Conservation (phyloP, 2,329 filamentous ascomycete species). For the Colletotrichum sp. region DNA sequence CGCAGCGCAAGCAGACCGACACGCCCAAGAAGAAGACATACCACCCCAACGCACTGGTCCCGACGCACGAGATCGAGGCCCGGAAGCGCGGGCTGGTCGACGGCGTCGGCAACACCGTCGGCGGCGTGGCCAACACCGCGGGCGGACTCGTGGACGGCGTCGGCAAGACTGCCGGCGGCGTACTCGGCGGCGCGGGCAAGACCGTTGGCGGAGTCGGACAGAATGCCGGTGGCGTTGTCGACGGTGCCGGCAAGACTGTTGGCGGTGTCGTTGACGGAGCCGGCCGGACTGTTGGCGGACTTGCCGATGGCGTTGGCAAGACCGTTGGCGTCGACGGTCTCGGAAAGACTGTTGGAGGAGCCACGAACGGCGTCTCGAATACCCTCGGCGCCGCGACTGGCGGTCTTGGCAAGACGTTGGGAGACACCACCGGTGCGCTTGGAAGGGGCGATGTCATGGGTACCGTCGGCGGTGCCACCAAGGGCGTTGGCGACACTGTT, state of each 20-base stretch:
- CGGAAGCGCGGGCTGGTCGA: background rate
- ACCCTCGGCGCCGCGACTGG: slow-evolving; percentile 9
- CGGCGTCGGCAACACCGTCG: background rate
- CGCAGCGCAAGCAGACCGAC: background rate
- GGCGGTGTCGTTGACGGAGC: background rate
- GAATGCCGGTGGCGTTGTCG: background rate
- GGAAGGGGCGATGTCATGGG: slow-evolving; percentile 6
- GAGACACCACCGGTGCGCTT: slow-evolving; percentile 10
- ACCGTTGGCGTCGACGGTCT: background rate
- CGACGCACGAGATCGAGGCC: slow-evolving; percentile 9
- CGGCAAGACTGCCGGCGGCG: background rate
- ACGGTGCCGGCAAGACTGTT: background rate
- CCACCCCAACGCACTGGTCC: background rate
- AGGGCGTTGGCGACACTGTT: slow-evolving; percentile 9
- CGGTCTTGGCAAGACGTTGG: slow-evolving; percentile 1
- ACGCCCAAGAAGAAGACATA: slow-evolving; percentile 2
- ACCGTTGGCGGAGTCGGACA: background rate
- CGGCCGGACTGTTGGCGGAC: background rate
- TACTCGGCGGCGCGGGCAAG: background rate
- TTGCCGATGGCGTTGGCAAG: background rate
- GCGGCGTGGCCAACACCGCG: background rate
- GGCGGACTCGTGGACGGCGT: background rate
- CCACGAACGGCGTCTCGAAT: slow-evolving; percentile 6
- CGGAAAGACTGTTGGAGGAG: background rate
- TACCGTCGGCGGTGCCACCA: slow-evolving; percentile 6